phyloP scores from a whole-genome alignment of 257 asterid species.

The Cinchona pubescens region DNA sequence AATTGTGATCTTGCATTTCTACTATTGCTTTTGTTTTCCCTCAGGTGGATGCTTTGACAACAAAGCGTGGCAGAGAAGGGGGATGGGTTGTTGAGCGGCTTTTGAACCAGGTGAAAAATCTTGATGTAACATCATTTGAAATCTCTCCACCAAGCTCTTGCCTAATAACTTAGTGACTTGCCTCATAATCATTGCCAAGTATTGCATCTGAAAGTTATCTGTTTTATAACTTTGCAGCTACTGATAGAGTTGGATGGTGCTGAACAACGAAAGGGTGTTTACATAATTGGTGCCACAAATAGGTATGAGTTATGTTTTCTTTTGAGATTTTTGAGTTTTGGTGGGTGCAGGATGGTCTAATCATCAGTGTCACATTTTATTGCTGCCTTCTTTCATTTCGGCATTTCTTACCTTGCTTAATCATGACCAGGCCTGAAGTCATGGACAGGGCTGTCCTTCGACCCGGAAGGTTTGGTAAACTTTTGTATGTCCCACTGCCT shows the following conservation, averaged over 20 bases:
- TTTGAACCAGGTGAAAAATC: slow-evolving; percentile 58
- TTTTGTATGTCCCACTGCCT: slow-evolving; percentile 77
- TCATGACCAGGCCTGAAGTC: slow-evolving; percentile 60
- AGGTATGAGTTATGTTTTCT: slow-evolving; percentile 39
- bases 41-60: slow-evolving; percentile 82
- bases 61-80: slow-evolving; percentile 74
- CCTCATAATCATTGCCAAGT: background rate
- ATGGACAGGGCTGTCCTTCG: slow-evolving; percentile 78
- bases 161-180: too few species aligned
- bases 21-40: background rate
- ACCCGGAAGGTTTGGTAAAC: slow-evolving; percentile 83
- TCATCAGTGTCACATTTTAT: background rate
- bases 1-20: background rate
- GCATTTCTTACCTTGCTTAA: slow-evolving; percentile 14
- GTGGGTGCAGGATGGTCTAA: background rate
- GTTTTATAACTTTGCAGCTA: slow-evolving; percentile 44
- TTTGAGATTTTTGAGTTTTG: slow-evolving; percentile 14
- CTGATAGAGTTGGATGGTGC: slow-evolving; percentile 86
- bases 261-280: slow-evolving; percentile 68
- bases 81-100: slow-evolving; percentile 76
- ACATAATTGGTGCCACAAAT: slow-evolving; percentile 88
- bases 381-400: slow-evolving; percentile 7
- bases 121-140: background rate
- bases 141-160: too few species aligned
- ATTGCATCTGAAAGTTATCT: slow-evolving; percentile 19